These are phyloP conservation scores for Aspergillus floridensis DNA, from an alignment of 2,329 filamentous ascomycete species.

Conservation along the genomic window DNA sequence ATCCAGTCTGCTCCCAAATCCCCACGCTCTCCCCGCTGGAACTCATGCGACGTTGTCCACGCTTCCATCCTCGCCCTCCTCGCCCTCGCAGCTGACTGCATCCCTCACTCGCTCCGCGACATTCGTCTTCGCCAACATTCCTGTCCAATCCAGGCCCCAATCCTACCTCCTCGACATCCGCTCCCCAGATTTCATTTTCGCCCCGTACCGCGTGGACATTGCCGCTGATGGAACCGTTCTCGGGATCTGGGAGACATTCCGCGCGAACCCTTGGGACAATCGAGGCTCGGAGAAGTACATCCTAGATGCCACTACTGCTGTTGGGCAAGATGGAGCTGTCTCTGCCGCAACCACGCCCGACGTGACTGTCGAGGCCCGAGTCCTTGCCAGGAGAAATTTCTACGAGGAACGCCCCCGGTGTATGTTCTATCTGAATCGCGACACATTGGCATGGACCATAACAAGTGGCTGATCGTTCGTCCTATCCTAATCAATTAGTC, in stretches of 20 bases:
- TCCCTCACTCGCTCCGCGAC: conserved; percentile 66
- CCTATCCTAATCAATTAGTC: conserved; percentile 49
- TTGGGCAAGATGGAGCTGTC: conserved; percentile 20
- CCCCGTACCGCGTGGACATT: conserved; percentile 73
- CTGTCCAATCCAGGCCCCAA: conserved; percentile 27
- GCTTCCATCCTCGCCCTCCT: conserved; percentile 32
- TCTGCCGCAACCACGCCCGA: conserved; percentile 19
- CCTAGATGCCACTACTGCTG: conserved; percentile 25
- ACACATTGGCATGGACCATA: too few relatives aligned
- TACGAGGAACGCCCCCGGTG: conserved; percentile 74
- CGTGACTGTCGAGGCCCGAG: conserved; percentile 60
- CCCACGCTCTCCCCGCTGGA: conserved; percentile 41
- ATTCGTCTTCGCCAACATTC: conserved; percentile 73
- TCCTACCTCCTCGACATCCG: conserved; percentile 83
- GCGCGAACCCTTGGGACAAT: conserved; percentile 87
- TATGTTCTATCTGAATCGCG: conserved; percentile 48
- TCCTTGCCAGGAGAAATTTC: conserved; percentile 66
- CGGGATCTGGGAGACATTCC: conserved; percentile 76
- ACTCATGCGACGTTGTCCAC: conserved; percentile 54
- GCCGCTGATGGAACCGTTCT: conserved; percentile 50
- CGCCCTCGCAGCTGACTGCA: conserved; percentile 45
- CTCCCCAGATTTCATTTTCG: conserved; percentile 70
- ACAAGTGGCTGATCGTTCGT: background rate
- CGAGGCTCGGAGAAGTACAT: conserved; percentile 58
- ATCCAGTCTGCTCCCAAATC: conserved; percentile 45